Base-by-base conservation (phyloP, 371 early-diverging fungal species). In the Rhizopus microsporus region DNA sequence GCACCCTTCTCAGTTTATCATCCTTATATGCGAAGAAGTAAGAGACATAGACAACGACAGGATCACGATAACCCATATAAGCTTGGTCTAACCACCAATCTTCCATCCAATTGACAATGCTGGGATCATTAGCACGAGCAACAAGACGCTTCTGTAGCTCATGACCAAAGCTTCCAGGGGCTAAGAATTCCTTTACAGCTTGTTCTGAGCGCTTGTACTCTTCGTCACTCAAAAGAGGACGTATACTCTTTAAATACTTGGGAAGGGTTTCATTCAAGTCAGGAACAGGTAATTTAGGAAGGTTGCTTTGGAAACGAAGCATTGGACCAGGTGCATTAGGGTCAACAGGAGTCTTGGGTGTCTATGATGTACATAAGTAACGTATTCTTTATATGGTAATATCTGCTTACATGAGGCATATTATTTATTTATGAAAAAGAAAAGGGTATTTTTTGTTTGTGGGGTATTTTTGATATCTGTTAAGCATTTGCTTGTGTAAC, bases 31-130 rank as follows among this genome's bases (percentile, higher is more conserved):
- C 82, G 56, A 75, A 93, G 60, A 93, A 95, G 75, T 92, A 96
- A 62, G 83, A 86, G 45, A 93, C 94, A 70, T 90, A 87, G 58
- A 93, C 81, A 29, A 94, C 93, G 29, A 95, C 89, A 8, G 98
- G 95, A 59, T 97, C 99, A 60, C 99, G 88, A 80, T 96, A 97
- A 12, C 88, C 91, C 82, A 94, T 87, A 74, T 97, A 97, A 54
- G 93, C 92, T 52, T 86, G 77, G 54, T 94, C 93, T 69, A 90
- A 88, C 98, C 98, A 83, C 97, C 96, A 96, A 60, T 94, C 93
- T 69, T 91, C 92, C 63, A 98, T 82, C 98, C 95, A 94, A 81
- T 92, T 92, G 54, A 80, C 82, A 35, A 83, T 72, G 37, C 71
- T 79, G 56, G 87, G 87, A 57, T 85, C 74, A 51, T 80, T 75